phyloP scores from a whole-genome alignment of 768 basidiomycete genomes.

The Wakefieldia striispora region DNA sequence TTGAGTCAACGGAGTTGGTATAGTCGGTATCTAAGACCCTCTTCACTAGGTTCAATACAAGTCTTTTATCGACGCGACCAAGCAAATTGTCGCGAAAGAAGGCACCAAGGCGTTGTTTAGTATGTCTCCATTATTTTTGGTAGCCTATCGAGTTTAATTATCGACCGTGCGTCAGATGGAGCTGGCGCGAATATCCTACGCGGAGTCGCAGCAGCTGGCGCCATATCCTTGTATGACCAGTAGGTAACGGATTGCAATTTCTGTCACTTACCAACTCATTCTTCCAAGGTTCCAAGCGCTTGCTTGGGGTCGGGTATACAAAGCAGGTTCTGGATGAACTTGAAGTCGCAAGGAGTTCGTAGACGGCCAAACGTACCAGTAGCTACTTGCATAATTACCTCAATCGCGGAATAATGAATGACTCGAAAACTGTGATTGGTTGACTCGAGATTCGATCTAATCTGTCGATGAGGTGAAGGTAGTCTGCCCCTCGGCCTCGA shows the following conservation, averaged over 20 bases:
- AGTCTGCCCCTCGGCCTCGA: too few relatives aligned
- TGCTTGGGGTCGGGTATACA: conserved; percentile 57
- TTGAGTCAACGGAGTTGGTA: background rate
- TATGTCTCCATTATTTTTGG: conserved; percentile 14
- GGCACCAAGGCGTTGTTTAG: conserved; percentile 38
- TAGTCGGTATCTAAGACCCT: background rate
- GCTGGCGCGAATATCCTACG: conserved; percentile 57
- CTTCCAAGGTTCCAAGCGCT: conserved; percentile 44
- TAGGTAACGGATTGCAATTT: conserved; percentile 11
- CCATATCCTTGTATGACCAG: conserved; percentile 64
- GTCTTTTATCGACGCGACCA: conserved; percentile 38
- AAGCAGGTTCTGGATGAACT: conserved; percentile 36
- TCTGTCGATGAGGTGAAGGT: too few relatives aligned
- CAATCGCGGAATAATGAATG: too few relatives aligned
- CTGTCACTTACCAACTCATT: background rate
- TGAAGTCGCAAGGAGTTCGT: background rate
- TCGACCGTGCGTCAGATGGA: conserved; percentile 42
- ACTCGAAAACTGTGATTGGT: too few relatives aligned
- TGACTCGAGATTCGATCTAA: too few relatives aligned
- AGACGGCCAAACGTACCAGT: background rate
- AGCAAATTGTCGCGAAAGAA: conserved; percentile 41
- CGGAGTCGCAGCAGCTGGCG: conserved; percentile 50
- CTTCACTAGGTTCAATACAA: conserved; percentile 35
- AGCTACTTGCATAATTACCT: background rate
- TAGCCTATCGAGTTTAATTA: background rate